Evolutionary conservation across 768 basidiomycete species (phyloP).

Genomic region (Pleurotus ostreatus): DNA sequence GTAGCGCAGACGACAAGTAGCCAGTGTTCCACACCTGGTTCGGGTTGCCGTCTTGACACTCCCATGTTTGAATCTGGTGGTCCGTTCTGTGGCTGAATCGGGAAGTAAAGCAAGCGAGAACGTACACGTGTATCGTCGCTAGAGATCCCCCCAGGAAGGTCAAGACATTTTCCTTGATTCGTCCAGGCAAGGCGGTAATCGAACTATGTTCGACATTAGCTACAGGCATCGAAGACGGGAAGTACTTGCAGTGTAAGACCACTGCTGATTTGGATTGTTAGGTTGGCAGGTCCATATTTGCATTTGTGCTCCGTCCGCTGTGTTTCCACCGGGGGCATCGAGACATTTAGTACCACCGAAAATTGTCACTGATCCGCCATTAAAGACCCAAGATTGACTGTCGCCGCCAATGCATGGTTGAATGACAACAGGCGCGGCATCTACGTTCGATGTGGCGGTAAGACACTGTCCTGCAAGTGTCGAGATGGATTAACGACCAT

Average conservation of each 20-base stretch:
- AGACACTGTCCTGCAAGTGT: conserved; percentile 40
- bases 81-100: neutral
- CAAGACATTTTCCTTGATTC: conserved; percentile 45
- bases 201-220: neutral
- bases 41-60: neutral
- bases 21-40: conserved; percentile 40
- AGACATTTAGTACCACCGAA: conserved; percentile 44
- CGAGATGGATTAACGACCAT: neutral
- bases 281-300: conserved; percentile 48
- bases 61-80: conserved; percentile 1
- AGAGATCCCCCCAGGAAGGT: conserved; percentile 37
- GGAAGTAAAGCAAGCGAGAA: neutral
- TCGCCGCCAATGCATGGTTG: conserved; percentile 39
- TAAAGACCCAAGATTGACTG: conserved; percentile 47
- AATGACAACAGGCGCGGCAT: conserved; percentile 45
- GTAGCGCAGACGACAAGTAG: conserved; percentile 37
- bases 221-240: conserved; percentile 10
- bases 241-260: conserved; percentile 36
- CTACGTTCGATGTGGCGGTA: conserved; percentile 43
- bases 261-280: conserved; percentile 41
- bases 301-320: conserved; percentile 40
- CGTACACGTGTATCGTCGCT: conserved; percentile 39
- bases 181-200: conserved; percentile 43
- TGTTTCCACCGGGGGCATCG: conserved; percentile 40
- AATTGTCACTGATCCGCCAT: conserved; percentile 34